These are phyloP conservation scores for Trichoderma atroviride DNA, from an alignment of 2,329 filamentous ascomycete genomes.

Conservation along the genomic window DNA sequence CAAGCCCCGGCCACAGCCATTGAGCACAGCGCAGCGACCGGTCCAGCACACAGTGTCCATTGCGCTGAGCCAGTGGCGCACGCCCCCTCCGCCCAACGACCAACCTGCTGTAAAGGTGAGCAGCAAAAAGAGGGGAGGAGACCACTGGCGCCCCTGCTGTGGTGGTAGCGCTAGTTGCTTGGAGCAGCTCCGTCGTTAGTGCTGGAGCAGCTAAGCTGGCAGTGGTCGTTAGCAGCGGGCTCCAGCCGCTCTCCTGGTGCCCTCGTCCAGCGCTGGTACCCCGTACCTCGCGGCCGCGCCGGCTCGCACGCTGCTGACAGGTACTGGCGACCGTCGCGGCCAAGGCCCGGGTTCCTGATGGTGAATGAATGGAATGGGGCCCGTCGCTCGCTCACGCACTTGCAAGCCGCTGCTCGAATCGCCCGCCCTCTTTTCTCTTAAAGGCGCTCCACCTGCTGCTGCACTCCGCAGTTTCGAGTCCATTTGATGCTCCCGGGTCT, in stretches of 20 bases:
- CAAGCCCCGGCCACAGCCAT: neutral
- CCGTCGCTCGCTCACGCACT: neutral
- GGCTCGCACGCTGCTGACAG: neutral
- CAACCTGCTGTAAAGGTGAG: neutral
- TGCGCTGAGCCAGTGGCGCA: neutral
- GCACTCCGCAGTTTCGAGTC: constrained; percentile 25
- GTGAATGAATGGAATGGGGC: constrained; percentile 10
- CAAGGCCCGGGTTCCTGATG: neutral
- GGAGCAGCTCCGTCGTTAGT: neutral
- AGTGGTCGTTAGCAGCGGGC: neutral
- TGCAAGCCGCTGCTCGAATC: neutral
- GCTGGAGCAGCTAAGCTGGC: neutral
- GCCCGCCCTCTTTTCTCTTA: constrained; percentile 20
- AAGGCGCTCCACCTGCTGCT: constrained; percentile 26
- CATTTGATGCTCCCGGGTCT: constrained; percentile 6
- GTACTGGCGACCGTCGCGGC: neutral
- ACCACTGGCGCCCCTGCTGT: neutral
- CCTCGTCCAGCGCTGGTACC: neutral
- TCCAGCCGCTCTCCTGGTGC: neutral
- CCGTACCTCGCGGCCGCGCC: constrained; percentile 2
- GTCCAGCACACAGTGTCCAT: neutral
- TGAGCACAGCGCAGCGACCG: neutral
- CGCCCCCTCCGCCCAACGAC: neutral
- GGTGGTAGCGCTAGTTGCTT: neutral
- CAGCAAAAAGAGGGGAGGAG: neutral